These are phyloP conservation scores for Xanthoceras sorbifolium DNA, from an alignment of 345 rosid species.

Conservation along the genomic window DNA sequence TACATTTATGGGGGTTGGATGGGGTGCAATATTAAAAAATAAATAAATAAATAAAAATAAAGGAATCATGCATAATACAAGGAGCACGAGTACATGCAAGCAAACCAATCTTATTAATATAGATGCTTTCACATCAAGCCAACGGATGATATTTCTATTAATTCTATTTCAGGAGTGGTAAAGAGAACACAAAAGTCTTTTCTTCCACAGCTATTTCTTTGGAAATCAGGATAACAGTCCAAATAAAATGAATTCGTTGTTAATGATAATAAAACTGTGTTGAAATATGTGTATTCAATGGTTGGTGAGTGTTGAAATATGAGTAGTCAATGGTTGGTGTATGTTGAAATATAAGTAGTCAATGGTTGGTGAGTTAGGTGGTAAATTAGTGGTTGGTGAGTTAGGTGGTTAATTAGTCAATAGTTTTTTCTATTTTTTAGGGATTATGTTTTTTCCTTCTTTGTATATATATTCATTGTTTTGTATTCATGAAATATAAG, in stretches of 20 bases:
- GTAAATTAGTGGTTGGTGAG: too few species aligned
- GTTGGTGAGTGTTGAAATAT: too few species aligned
- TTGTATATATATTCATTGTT: too few species aligned
- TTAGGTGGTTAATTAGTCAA: too few species aligned
- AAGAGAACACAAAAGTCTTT: neutral
- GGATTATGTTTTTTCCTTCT: too few species aligned
- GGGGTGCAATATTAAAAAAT: neutral
- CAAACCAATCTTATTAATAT: constrained; percentile 3
- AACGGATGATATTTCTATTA: neutral
- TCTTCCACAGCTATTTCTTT: neutral
- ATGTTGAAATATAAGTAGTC: too few species aligned
- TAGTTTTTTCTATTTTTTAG: too few species aligned
- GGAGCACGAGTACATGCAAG: constrained; percentile 2
- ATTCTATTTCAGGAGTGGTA: neutral
- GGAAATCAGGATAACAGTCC: neutral
- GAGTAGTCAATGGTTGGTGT: too few species aligned
- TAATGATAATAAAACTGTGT: too few species aligned
- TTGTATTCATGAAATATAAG: too few species aligned
- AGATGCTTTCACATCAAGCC: constrained; percentile 1
- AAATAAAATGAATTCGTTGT: constrained; percentile 2
- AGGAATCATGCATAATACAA: neutral
- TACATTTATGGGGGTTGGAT: neutral
- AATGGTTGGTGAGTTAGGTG: too few species aligned
- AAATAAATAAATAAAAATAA: neutral
- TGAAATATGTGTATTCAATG: too few species aligned